Base-by-base conservation (phyloP, 306 rosid genomes). In the Trichosanthes truncata region DNA sequence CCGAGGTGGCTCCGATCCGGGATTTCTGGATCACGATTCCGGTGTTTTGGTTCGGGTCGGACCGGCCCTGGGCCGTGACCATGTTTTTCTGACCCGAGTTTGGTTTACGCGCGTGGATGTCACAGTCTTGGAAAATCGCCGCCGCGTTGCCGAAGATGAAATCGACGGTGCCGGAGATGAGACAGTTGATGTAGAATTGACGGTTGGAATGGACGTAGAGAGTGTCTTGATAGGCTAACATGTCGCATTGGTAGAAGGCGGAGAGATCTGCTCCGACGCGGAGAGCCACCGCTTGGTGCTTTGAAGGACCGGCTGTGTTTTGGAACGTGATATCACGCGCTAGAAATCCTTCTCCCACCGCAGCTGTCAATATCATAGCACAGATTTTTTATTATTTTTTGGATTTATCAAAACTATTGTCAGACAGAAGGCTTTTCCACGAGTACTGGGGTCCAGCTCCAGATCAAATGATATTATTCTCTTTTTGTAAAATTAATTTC, bases 201-300 rank as follows among this genome's bases (percentile, higher is more conserved):
- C 99, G 91, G 73, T 91, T 93, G 76, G 89, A 89, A 86, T 93
- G 99, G 60, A 93, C 97, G 61, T 93, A 95, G 43, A 95, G 97
- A 13, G 97, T 87, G 73, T 95, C 99, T 84, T 95, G 99, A 84
- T 86, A 93, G 0, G 97, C 99, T 0, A 93, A 46, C 57, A 93
- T 1, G 83, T 88, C 93, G 26, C 93, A 88, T 0, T 78, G 82
- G 88, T 88, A 93, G 83, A 95, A 93, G 2, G 97, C 98, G 3
- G 98, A 88, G 45, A 91, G 88, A 83, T 95, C 99, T 0, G 89
- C 87, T 23, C 97, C 97, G 0, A 91, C 97, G 1, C 99, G 77
- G 2, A 95, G 90, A 7, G 97, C 99, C 67, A 95, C 99, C 0
- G 99, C 99, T 67, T 95, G 97, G 85, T 95, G 96, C 88, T 95